Percentiles rank a stretch among this genome's conserved stretches.
These are phyloP conservation scores for Leptoxyphium fumago DNA, from an alignment of 2,329 filamentous ascomycete genomes.

Conservation along the genomic window DNA sequence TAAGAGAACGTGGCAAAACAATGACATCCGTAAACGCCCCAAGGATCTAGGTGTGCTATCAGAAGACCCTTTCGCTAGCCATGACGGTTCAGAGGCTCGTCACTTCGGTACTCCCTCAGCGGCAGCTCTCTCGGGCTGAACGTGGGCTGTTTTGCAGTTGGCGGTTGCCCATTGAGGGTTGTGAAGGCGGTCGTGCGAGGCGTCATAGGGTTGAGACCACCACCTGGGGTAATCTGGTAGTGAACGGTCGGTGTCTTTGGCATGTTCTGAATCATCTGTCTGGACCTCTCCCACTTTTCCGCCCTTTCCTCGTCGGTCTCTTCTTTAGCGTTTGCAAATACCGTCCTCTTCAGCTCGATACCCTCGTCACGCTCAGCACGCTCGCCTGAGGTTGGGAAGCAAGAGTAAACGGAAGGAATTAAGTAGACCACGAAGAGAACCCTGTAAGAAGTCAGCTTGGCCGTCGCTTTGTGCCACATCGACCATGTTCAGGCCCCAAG, in stretches of 20 bases:
- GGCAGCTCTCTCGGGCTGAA: background rate
- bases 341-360: constrained; percentile 38
- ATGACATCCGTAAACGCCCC: no score
- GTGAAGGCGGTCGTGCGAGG: constrained; percentile 55
- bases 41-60: no score
- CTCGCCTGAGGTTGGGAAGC: constrained; percentile 28
- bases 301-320: constrained; percentile 27
- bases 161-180: constrained; percentile 29
- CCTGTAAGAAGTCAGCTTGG: constrained; percentile 24
- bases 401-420: constrained; percentile 42
- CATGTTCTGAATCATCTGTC: constrained; percentile 19
- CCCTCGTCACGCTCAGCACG: constrained; percentile 12
- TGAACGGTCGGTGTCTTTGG: constrained; percentile 26
- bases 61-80: no score
- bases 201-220: constrained; percentile 33
- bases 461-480: background rate
- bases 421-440: constrained; percentile 46
- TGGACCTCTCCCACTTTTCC: constrained; percentile 44
- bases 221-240: constrained; percentile 23
- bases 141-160: background rate
- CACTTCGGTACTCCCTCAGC: background rate
- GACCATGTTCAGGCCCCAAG: background rate
- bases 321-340: constrained; percentile 9
- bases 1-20: no score
- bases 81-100: background rate